Evolutionary conservation across 2,329 filamentous ascomycete genomes (phyloP), one percentile per base, ranked within the genome.

Genomic region (Arthroderma sp.): DNA sequence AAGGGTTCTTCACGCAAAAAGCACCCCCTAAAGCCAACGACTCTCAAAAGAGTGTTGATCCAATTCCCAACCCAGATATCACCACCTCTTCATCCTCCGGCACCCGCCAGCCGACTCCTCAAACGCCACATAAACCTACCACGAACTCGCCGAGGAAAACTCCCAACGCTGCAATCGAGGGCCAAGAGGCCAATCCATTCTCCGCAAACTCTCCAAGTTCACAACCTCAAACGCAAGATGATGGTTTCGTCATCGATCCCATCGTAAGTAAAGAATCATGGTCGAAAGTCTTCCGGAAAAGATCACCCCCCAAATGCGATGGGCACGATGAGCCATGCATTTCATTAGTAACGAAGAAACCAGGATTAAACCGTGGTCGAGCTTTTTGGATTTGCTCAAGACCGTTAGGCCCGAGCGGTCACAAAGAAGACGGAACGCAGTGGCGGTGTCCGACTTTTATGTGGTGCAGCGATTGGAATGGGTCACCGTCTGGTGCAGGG

Each of bases 391-490:
- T 81, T 56, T 83, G 79, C 56, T 61, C 74, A 59, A 65, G 89
- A 71, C 91, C 91, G 3, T 66, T 96, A 1, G 89, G 87, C 0
- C 87, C 87, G 1, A 84, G 81, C 27, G 91, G 87, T 0, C 77
- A 82, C 53, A 91, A 91, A 60, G 88, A 94, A 62, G 82, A 71
- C 48, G 82, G 80, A 2, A 87, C 86, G 0, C 74, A 91, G 58
- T 95, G 88, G 85, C 77, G 85, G 37, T 96, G 89, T 61, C 70
- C 74, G 2, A 94, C 86, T 0, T 95, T 95, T 55, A 86, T 80
- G 38, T 81, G 77, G 77, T 71, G 68, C 38, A 79, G 71, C 54
- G 77, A 80, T 57, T 80, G 73, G 77, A 77, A 73, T 22, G 15
- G 15, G 15, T 22, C 15, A 22, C 15, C 15, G 15, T 22, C 15